phyloP scores from a whole-genome alignment of 202 grass and related monocot species.

The Musa balbisiana region DNA sequence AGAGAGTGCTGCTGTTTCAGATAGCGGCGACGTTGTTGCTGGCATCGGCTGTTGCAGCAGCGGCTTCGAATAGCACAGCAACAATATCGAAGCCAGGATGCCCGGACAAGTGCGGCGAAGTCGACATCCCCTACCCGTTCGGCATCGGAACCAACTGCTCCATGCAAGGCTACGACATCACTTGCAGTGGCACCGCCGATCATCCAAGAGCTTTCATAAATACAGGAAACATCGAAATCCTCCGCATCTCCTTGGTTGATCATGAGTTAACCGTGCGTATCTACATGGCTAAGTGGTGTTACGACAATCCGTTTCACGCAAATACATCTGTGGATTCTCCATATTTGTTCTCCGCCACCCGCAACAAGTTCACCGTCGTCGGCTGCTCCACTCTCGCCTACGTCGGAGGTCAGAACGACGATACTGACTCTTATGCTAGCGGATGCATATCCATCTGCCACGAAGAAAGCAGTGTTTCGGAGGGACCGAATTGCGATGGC shows the following conservation, averaged over 20 bases:
- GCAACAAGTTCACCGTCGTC: constrained; percentile 25
- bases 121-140: constrained; percentile 48
- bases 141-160: constrained; percentile 36
- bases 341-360: constrained; percentile 19
- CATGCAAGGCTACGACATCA: constrained; percentile 22
- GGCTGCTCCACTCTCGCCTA: constrained; percentile 35
- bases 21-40: too few species aligned
- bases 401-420: background rate
- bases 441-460: constrained; percentile 16
- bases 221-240: background rate
- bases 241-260: background rate
- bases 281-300: too few species aligned
- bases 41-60: too few species aligned
- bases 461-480: background rate
- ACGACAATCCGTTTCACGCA: too few species aligned
- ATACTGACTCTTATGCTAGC: background rate
- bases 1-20: too few species aligned
- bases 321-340: background rate
- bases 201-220: constrained; percentile 25
- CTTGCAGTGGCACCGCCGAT: constrained; percentile 14
- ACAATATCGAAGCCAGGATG: constrained; percentile 15
- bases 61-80: too few species aligned
- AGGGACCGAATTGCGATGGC: constrained; percentile 30
- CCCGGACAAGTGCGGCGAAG: constrained; percentile 28
- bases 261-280: background rate